A percentile compares a stretch with the other conserved stretches of the same genome.
phyloP scores from a whole-genome alignment of 75 land plant genomes.

The Isoetes taiwanensis region DNA sequence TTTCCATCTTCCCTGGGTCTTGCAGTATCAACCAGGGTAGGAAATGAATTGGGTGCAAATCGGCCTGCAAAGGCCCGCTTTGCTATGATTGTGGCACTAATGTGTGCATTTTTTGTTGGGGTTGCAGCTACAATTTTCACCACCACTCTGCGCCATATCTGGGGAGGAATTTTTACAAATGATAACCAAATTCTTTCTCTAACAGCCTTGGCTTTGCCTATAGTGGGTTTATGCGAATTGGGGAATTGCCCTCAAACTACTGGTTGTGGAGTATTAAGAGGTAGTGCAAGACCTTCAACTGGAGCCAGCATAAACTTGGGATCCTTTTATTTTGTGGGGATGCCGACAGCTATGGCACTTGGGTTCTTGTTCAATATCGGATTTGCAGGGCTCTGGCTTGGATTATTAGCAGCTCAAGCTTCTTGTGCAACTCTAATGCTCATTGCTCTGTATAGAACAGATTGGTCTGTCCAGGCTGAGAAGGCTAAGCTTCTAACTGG shows the following conservation, averaged over 20 bases:
- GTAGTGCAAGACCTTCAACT: conserved; percentile 46
- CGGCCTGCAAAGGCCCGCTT: conserved; percentile 26
- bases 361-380: conserved; percentile 25
- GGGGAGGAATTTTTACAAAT: conserved; percentile 45
- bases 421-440: conserved; percentile 39
- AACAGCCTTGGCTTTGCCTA: conserved; percentile 42
- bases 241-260: conserved; percentile 71
- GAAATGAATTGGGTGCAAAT: conserved; percentile 58
- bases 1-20: conserved; percentile 50
- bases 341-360: conserved; percentile 51
- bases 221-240: conserved; percentile 57
- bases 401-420: conserved; percentile 49
- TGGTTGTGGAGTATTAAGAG: conserved; percentile 60
- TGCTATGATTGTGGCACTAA: conserved; percentile 29
- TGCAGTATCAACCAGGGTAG: conserved; percentile 60
- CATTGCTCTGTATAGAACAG: conserved; percentile 22
- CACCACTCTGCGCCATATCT: conserved; percentile 24
- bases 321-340: conserved; percentile 57
- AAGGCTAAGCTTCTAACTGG: conserved; percentile 22
- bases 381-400: conserved; percentile 45
- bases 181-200: conserved; percentile 34
- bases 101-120: conserved; percentile 25
- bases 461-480: conserved; percentile 31
- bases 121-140: conserved; percentile 39
- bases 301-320: conserved; percentile 55